A percentile compares a stretch with the other conserved stretches of the same genome.
phyloP scores from a whole-genome alignment of 2,329 filamentous ascomycete genomes.

The Botrytis fabae region DNA sequence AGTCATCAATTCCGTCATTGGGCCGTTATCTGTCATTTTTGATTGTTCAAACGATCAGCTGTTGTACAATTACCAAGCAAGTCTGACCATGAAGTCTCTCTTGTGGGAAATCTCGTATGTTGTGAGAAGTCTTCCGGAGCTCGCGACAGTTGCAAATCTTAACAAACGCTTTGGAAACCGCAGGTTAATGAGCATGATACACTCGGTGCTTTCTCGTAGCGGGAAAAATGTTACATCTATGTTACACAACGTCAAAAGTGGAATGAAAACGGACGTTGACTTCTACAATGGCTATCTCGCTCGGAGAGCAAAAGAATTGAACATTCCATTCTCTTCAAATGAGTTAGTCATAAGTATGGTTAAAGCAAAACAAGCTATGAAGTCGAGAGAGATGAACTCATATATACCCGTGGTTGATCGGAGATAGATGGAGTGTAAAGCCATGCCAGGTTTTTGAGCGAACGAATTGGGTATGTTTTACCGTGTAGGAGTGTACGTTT shows the following conservation, averaged over 20 bases:
- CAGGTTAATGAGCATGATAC: slow-evolving; percentile 61
- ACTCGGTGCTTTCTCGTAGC: slow-evolving; percentile 54
- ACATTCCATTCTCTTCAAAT: slow-evolving; percentile 71
- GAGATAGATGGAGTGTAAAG: slow-evolving; percentile 2
- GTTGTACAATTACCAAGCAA: slow-evolving; percentile 64
- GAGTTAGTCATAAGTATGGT: slow-evolving; percentile 72
- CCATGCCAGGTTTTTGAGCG: background rate
- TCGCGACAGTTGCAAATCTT: slow-evolving; percentile 56
- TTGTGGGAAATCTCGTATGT: slow-evolving; percentile 74
- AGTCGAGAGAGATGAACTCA: slow-evolving; percentile 31
- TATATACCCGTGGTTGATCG: slow-evolving; percentile 35
- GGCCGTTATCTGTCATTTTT: slow-evolving; percentile 77
- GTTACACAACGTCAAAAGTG: slow-evolving; percentile 62
- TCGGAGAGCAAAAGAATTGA: slow-evolving; percentile 67
- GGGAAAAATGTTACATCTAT: slow-evolving; percentile 58
- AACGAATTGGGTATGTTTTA: background rate
- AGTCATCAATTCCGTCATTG: slow-evolving; percentile 73
- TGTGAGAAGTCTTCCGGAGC: slow-evolving; percentile 71
- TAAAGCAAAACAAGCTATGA: slow-evolving; percentile 59
- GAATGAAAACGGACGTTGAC: slow-evolving; percentile 71
- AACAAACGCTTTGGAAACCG: slow-evolving; percentile 58
- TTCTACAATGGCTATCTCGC: slow-evolving; percentile 90
- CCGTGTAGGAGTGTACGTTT: slow-evolving; percentile 15
- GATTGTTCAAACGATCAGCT: slow-evolving; percentile 74
- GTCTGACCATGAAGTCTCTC: slow-evolving; percentile 67